Evolutionary conservation across 139 green algal genomes (phyloP).

Genomic region (Spirogloea muscicola): DNA sequence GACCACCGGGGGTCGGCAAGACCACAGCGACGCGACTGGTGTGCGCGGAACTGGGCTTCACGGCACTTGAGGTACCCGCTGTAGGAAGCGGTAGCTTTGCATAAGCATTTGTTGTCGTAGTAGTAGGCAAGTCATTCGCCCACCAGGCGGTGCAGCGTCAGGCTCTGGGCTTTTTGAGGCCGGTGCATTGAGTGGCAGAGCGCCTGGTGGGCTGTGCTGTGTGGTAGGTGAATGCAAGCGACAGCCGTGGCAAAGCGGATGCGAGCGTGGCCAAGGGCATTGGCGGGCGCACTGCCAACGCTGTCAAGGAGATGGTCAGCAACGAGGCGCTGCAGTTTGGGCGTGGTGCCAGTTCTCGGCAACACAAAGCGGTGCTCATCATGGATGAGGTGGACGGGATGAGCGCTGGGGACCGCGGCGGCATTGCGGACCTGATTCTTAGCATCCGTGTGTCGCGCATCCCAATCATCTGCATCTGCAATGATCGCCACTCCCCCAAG

Average conservation of each 20-base stretch:
- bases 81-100: too few relatives aligned
- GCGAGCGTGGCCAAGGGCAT: slow-evolving; percentile 63
- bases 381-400: slow-evolving; percentile 99
- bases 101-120: too few relatives aligned
- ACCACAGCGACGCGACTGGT: slow-evolving; percentile 77
- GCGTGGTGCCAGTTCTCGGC: too few relatives aligned
- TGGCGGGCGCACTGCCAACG: slow-evolving; percentile 79
- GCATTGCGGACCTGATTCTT: slow-evolving; percentile 85
- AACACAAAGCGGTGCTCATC: slow-evolving; percentile 71
- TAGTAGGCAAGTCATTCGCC: too few relatives aligned
- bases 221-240: slow-evolving; percentile 88
- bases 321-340: slow-evolving; percentile 59
- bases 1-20: slow-evolving; percentile 91
- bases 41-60: slow-evolving; percentile 47
- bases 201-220: too few relatives aligned
- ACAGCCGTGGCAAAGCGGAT: slow-evolving; percentile 87
- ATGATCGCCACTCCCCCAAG: slow-evolving; percentile 95
- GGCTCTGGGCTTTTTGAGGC: too few relatives aligned
- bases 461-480: slow-evolving; percentile 98
- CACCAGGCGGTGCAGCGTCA: too few relatives aligned
- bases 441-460: slow-evolving; percentile 76
- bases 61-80: slow-evolving; percentile 44
- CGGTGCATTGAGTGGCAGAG: too few relatives aligned
- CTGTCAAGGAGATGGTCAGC: slow-evolving; percentile 83
- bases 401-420: slow-evolving; percentile 81